Conservation (phyloP, 1,284 basidiomycete genomes). For the Megacollybia platyphylla region DNA sequence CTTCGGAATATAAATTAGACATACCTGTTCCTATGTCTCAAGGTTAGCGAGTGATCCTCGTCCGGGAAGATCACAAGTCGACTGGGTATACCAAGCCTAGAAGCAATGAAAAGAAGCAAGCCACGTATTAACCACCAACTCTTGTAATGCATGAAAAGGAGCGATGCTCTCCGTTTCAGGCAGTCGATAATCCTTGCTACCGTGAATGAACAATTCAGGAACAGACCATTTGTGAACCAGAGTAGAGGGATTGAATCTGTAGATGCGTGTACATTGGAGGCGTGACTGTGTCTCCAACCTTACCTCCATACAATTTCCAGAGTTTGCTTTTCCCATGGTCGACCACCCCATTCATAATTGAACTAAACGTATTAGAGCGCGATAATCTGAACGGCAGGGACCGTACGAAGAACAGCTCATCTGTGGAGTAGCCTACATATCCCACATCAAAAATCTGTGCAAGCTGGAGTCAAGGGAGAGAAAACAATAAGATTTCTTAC, state of each 20-base stretch:
- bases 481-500: constrained; percentile 9
- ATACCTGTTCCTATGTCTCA: constrained; percentile 59
- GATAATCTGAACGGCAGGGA: neutral
- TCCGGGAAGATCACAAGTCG: constrained; percentile 85
- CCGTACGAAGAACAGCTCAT: constrained; percentile 78
- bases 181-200: constrained; percentile 78
- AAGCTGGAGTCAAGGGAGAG: too few species aligned
- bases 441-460: constrained; percentile 39
- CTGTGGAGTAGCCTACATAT: constrained; percentile 71
- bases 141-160: constrained; percentile 69
- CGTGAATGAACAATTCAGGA: constrained; percentile 76
- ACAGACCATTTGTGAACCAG: constrained; percentile 78
- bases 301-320: constrained; percentile 47
- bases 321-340: constrained; percentile 59
- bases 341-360: constrained; percentile 76
- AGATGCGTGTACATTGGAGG: neutral
- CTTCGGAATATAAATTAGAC: constrained; percentile 6
- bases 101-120: constrained; percentile 10
- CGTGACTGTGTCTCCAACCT: constrained; percentile 7
- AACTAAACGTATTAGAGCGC: constrained; percentile 29
- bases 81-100: constrained; percentile 62
- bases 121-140: constrained; percentile 33
- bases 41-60: constrained; percentile 85
- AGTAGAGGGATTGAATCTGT: constrained; percentile 61
- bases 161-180: constrained; percentile 76